phyloP scores from a whole-genome alignment of 768 basidiomycete species.

The Termitomyces titanicus region DNA sequence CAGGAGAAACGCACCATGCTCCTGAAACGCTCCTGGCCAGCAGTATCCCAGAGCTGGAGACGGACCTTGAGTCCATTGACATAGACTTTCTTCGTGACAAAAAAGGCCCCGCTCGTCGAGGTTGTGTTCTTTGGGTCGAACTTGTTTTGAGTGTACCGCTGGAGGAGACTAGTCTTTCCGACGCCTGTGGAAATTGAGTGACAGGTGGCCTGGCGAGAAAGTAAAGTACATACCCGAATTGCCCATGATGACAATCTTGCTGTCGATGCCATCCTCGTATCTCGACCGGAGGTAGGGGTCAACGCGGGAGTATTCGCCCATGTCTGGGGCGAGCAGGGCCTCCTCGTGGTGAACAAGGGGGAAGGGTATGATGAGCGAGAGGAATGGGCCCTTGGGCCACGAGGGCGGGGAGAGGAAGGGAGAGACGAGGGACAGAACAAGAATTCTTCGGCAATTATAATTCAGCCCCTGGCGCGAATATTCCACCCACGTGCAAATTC shows the following conservation, averaged over 20 bases:
- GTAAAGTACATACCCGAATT: conserved; percentile 44
- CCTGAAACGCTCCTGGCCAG: conserved; percentile 90
- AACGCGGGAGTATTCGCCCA: conserved; percentile 57
- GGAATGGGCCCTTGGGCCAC: conserved; percentile 40
- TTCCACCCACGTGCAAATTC: conserved; percentile 30
- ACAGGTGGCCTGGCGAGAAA: conserved; percentile 8
- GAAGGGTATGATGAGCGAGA: conserved; percentile 15
- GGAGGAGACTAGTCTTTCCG: conserved; percentile 88
- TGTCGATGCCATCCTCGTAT: conserved; percentile 85
- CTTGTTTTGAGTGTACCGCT: conserved; percentile 87
- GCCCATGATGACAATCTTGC: conserved; percentile 95
- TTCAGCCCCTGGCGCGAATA: conserved; percentile 24
- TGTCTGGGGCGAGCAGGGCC: conserved; percentile 27
- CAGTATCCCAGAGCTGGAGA: conserved; percentile 90
- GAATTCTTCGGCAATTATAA: conserved; percentile 19
- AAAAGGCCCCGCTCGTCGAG: conserved; percentile 90
- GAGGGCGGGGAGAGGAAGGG: conserved; percentile 36
- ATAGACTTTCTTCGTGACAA: conserved; percentile 89
- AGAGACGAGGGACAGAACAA: conserved; percentile 24
- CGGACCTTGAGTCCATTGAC: conserved; percentile 84
- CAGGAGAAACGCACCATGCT: conserved; percentile 63
- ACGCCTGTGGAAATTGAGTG: conserved; percentile 51
- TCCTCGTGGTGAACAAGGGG: conserved; percentile 15
- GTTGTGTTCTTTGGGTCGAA: conserved; percentile 87
- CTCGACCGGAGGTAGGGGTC: conserved; percentile 66